phyloP scores from a whole-genome alignment of 352 stramenopile species.

The Globisporangium uncinulatum region DNA sequence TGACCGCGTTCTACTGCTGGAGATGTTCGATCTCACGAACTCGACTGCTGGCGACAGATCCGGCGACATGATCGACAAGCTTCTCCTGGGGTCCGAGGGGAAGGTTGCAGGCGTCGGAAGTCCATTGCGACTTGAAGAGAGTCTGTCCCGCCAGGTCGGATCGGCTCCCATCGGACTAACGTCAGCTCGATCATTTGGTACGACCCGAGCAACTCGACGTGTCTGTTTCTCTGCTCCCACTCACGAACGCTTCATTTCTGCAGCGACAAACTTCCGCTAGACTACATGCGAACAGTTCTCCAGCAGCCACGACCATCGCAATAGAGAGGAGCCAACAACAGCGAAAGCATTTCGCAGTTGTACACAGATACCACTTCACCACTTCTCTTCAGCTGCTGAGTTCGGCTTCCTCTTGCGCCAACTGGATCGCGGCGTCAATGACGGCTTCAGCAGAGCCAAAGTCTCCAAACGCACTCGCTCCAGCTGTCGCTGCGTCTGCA shows the following conservation, averaged over 20 bases:
- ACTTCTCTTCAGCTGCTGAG: constrained; percentile 14
- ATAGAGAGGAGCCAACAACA: background rate
- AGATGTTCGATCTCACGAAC: background rate
- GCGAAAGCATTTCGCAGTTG: background rate
- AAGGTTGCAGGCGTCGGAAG: background rate
- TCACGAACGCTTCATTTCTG: too few species aligned
- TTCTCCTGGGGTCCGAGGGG: constrained; percentile 22
- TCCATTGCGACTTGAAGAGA: constrained; percentile 1
- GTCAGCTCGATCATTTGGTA: background rate
- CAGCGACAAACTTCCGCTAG: background rate
- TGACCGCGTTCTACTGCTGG: background rate
- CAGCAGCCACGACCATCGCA: background rate
- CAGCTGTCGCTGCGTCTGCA: constrained; percentile 10
- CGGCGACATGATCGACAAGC: constrained; percentile 49
- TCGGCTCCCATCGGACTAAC: background rate
- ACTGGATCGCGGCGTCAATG: constrained; percentile 50
- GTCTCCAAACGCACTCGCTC: constrained; percentile 17
- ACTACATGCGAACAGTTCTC: background rate
- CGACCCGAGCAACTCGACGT: background rate
- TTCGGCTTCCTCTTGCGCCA: constrained; percentile 63
- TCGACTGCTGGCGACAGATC: background rate
- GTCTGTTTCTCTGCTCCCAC: too few species aligned
- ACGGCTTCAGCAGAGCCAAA: constrained; percentile 38
- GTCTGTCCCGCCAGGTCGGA: background rate
- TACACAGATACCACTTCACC: background rate